Evolutionary conservation across 352 stramenopile species (phyloP), one percentile per base, ranked within the genome.

Genomic region (Phytophthora chlamydospora): DNA sequence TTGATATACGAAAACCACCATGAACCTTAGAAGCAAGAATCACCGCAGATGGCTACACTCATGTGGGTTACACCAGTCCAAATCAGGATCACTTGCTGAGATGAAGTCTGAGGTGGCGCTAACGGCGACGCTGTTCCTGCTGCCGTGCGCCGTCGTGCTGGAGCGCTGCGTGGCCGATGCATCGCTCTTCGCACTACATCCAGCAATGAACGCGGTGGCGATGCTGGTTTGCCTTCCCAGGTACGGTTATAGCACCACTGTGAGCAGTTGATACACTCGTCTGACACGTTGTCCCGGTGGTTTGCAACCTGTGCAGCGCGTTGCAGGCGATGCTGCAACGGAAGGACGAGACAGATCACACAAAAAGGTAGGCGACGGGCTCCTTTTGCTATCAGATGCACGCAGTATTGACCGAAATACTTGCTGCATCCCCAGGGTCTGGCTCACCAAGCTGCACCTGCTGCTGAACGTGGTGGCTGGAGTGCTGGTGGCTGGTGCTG

Each of bases 371-470:
- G 7, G 31, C 21, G 34, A 32, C 7, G n/a, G 5, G 7, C 32
- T 29, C 17, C n/a, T 3, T 55, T 49, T 33, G 8, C 24, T 56
- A 31, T 17, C 35, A 45, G 39, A 58, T 41, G 34, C 4, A 1
- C 19, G 2, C 21, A 9, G 29, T 60, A 55, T 43, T 66, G 45
- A 69, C 31, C 17, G 27, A 46, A 16, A 64, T 64, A 21, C 1
- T 13, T 9, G 5, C 33, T 56, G 0, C 57, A n/a, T 0, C 0
- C 44, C 4, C 50, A 90, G 80, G 33, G 68, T 85, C 19, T 68
- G 66, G 54, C 38, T 90, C 32, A 83, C 80, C 13, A 78, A 90
- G 66, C 46, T 82, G 42, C 83, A 91, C 33, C 57, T 91, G 16
- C 42, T 72, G 10, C 60, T 88, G 17, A 84, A 88, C 44, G 31